Base-by-base conservation (phyloP, 306 rosid genomes). In the Pterocarpus macrocarpus region DNA sequence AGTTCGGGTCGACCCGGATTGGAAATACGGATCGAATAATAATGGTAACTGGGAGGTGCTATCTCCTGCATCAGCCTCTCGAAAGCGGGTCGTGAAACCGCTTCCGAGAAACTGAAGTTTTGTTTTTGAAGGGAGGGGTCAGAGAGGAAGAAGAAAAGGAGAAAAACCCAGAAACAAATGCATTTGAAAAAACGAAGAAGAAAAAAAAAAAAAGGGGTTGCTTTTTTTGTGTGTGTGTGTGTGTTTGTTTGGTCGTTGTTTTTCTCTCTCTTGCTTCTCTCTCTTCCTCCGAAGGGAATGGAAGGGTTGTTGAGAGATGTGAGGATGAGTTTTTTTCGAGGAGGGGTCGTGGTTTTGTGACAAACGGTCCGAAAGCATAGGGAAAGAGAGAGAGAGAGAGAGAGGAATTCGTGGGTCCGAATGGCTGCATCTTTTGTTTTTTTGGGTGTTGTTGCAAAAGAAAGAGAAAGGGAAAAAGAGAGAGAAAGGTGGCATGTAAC, bases 331-430 rank as follows among this genome's bases (percentile, higher is more conserved):
- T 78, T 75, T 49, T 8, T 66, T 53, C 81, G 78, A 77, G 50
- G 74, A 81, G 77, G 70, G 62, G 16, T 87, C 34, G 85, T 43
- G 47, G 11, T 43, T 43, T 43, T 43, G 47, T 43, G 57, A 50
- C n/a, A 4, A 90, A 85, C 69, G 89, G 86, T 81, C 92, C 91
- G 92, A 78, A 91, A 89, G 83, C 77, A 80, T 67, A 76, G 92
- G 5, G 15, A 49, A 10, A 10, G 15, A 75, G 22, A 49, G 56
- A 78, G 87, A 84, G 86, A 52, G 22, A 55, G 61, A 55, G 30
- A 75, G 86, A 84, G 83, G 73, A 82, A 89, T 78, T 88, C 88
- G 90, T 87, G 93, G 94, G 92, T 82, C 97, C 92, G 53, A 85
- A 87, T 76, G 69, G 78, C 33, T 70, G 76, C 86, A 70, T 91